These are phyloP conservation scores for Ophiosphaerella herpotricha DNA, from an alignment of 2,329 filamentous ascomycete genomes.

Conservation along the genomic window DNA sequence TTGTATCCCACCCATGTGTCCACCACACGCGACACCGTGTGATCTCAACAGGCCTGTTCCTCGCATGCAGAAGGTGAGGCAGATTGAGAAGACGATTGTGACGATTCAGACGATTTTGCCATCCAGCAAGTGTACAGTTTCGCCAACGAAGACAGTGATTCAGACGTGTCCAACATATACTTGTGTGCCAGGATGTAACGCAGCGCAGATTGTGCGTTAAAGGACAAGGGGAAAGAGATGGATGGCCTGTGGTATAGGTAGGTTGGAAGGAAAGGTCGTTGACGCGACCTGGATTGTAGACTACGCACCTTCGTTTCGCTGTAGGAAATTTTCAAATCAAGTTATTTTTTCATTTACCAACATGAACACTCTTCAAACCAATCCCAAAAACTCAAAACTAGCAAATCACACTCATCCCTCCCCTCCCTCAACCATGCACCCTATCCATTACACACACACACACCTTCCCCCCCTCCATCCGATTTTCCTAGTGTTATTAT, in stretches of 20 bases:
- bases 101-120: constrained; percentile 13
- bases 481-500: too few relatives aligned
- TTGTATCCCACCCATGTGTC: constrained; percentile 24
- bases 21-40: constrained; percentile 13
- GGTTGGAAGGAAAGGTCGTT: too few relatives aligned
- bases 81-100: constrained; percentile 14
- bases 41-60: constrained; percentile 12
- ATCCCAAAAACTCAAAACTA: too few relatives aligned
- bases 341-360: too few relatives aligned
- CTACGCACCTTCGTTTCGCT: too few relatives aligned
- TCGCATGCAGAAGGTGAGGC: constrained; percentile 4
- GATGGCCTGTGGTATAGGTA: not conserved
- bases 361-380: too few relatives aligned
- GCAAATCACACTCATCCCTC: too few relatives aligned
- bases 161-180: constrained; percentile 28
- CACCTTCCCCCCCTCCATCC: too few relatives aligned
- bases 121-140: not conserved
- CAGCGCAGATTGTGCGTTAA: constrained; percentile 12
- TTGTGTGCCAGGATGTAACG: constrained; percentile 25
- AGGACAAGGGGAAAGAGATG: not conserved
- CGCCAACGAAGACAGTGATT: constrained; percentile 12
- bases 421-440: too few relatives aligned
- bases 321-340: too few relatives aligned
- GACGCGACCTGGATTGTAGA: too few relatives aligned
- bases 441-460: too few relatives aligned